Base-by-base conservation (phyloP, 1,139 yeast species). In the Hansenula lynferdii region DNA sequence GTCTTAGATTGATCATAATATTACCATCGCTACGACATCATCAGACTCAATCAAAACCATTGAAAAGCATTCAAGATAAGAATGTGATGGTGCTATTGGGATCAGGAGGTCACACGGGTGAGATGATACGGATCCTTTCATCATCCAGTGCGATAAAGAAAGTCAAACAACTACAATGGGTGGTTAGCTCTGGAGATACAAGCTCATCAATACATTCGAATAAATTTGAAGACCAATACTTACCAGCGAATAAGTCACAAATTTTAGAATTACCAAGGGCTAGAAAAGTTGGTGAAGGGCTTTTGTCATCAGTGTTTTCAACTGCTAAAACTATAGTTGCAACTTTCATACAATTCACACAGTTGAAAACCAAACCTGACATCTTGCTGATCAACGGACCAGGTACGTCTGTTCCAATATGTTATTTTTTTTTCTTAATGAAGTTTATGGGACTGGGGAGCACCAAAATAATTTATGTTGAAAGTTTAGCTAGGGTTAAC, bases 81-180 rank as follows among this genome's bases (percentile, higher is more conserved):
- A 39, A 36, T 8, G 12, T 78, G 16, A 69, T 82, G 73, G 64
- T 83, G 1, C 66, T 84, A 12, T 58, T 85, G 6, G 95, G 95
- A 0, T 84, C 94, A 2, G 98, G 89, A 0, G 98, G 97, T 2
- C 98, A 92, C 56, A 90, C 97, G 0, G 97, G 97, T 1, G 97
- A 92, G 58, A 86, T 92, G 95, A 58, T 89, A 22, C 67, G 92
- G 28, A 65, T 92, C 22, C 57, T 86, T 14, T 57, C 64, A 6
- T 64, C 67, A 8, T 60, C 69, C 33, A 63, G 67, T 28, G 39
- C 43, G 1, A 33, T 62, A 54, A 38, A 47, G 32, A 28, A 54
- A 39, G 37, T 61, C 12, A 34, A 46, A 5, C 47, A 50, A 5
- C n/a, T 62, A 17, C 42, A 55, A 41, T 65, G 42, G 62, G 64